Base-by-base conservation (phyloP, 768 basidiomycete genomes). In the Leccinum imitatum region DNA sequence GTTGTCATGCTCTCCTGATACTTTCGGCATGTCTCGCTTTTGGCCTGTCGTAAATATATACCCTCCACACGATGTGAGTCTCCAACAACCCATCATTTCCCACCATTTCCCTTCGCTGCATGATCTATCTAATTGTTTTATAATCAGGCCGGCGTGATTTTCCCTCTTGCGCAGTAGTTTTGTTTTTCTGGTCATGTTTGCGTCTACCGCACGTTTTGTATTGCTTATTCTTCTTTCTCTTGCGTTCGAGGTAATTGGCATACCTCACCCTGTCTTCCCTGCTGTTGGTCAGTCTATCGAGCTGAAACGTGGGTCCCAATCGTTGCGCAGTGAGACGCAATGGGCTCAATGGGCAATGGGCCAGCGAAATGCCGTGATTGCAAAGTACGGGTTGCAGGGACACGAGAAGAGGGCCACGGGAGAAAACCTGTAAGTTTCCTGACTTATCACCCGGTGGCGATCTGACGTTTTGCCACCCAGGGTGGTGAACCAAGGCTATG, bases 401-500 rank as follows among this genome's bases (percentile, higher is more conserved):
- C 54, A 67, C 2, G 15, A 66, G 50, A 82, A 78, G 67, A 76
- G 85, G 50, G 73, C 73, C 13, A 66, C 73, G 19, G 85, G 84
- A 11, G 77, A 78, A 46, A 83, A 83, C 64, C 67, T 81, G 84
- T 84, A 65, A 0, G 65, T 58, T 21, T 25, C 51, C 11, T 48
- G 52, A 59, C 23, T 10, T 25, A 41, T 52, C 8, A 3, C 19
- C 17, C 33, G 9, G 4, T 13, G 7, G 23, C 1, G 41, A 13
- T 25, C 50, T 71, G 39, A 69, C 19, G 7, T 50, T 50, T 50
- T 50, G 33, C 25, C 23, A 3, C 19, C 21, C 65, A 90, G 88
- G 27, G 70, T 89, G 6, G 79, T 82, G 39, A 84, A 89, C 63
- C 85, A 89, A 73, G 82, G 83, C 48, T 72, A 76, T 11, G 90